Evolutionary conservation across 2,329 filamentous ascomycete genomes (phyloP), one percentile per base, ranked within the genome.

Genomic region (Aschersonia sp.): DNA sequence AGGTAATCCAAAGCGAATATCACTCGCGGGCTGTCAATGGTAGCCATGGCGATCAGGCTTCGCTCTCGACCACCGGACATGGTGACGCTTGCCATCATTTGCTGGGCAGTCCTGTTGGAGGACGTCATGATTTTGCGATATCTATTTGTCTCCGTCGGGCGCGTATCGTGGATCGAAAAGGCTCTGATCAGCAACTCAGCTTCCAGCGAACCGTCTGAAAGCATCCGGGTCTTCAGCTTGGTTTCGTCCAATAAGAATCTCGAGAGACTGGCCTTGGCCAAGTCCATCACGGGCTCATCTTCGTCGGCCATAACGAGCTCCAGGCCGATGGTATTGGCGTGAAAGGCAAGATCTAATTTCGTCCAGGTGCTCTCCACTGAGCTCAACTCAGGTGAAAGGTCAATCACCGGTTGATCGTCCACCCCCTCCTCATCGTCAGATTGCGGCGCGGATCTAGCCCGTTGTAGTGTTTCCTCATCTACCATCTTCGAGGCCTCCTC

Each of bases 61-160:
- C 81, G 79, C 41, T 95, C 84, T 35, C 80, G 71, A 4, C 88
- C 88, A 12, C 88, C 86, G 0, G 89, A 88, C 65, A 98, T 94
- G 0, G 89, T 94, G 4, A 98, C 70, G 60, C 85, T 96, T 14
- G 92, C 92, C 92, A 98, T 98, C 59, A 98, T 89, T 57, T 99
- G 94, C 62, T 97, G 89, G 43, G 92, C 88, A 48, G 89, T 84
- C 56, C 88, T 90, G 64, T 96, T 97, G 58, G 89, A 88, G 48
- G 94, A 82, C 2, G 89, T 89, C 92, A 98, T 97, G 67, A 98
- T 96, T 63, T 90, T 94, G 46, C 88, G 81, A 73, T 94, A 99
- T 60, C 94, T 96, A 69, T 96, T 98, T 5, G 83, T 85, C 56
- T 94, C 89, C 47, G 79, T 78, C 5, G 80, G 81, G n/a, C 94